Percentiles rank a stretch among this genome's conserved stretches.
These are phyloP conservation scores for Taxillus chinensis DNA, from an alignment of 164 flowering plant species.

Conservation along the genomic window DNA sequence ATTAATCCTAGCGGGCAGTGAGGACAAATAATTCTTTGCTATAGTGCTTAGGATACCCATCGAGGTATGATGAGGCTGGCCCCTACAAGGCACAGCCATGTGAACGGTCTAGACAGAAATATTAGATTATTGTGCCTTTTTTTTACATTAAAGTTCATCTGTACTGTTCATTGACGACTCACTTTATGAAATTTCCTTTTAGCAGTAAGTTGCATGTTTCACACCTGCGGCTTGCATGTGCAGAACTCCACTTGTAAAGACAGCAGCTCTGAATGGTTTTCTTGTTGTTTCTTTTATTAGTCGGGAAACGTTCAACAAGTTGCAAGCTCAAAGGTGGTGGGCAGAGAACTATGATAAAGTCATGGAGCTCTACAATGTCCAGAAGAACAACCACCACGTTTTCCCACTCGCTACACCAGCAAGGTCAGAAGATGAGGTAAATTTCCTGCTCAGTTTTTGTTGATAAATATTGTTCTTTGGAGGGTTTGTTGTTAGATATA, in stretches of 20 bases:
- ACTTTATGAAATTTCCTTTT: too few relatives aligned
- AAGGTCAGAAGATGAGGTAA: neutral
- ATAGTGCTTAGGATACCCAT: neutral
- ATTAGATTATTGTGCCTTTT: neutral
- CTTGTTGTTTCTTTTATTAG: neutral
- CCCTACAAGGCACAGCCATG: neutral
- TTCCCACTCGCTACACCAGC: neutral
- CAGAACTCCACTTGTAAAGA: neutral
- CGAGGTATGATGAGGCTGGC: neutral
- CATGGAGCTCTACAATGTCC: constrained; percentile 2
- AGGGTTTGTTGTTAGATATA: too few relatives aligned
- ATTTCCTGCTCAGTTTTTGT: neutral
- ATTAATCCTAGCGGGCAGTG: neutral
- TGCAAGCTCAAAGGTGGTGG: constrained; percentile 3
- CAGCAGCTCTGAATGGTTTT: neutral
- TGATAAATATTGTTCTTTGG: too few relatives aligned
- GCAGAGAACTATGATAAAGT: constrained; percentile 1
- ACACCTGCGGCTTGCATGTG: neutral
- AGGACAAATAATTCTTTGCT: neutral
- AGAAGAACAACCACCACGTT: neutral
- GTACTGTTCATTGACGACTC: too few relatives aligned
- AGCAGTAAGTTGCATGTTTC: too few relatives aligned
- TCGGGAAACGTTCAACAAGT: neutral
- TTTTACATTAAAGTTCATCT: neutral
- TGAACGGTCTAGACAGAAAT: neutral